phyloP scores from a whole-genome alignment of 768 basidiomycete species.

The Gymnopilus junonius region DNA sequence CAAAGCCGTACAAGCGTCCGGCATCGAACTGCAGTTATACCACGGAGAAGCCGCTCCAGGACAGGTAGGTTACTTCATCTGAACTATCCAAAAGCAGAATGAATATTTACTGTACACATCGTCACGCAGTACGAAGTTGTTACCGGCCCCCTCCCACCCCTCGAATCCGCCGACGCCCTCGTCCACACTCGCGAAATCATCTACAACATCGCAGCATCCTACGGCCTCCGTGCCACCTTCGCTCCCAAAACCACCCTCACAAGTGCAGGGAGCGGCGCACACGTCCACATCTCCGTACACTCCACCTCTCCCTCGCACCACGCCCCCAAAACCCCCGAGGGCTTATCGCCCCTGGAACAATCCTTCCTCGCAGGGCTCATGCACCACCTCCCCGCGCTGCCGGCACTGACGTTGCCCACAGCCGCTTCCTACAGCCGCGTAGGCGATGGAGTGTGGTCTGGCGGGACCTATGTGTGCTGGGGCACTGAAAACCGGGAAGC shows the following conservation, averaged over 20 bases:
- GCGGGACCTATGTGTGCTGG: slow-evolving; percentile 73
- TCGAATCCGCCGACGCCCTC: slow-evolving; percentile 70
- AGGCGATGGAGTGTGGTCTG: slow-evolving; percentile 67
- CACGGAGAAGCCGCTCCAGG: slow-evolving; percentile 76
- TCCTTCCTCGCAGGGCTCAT: slow-evolving; percentile 67
- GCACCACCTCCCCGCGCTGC: slow-evolving; percentile 57
- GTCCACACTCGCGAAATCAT: slow-evolving; percentile 72
- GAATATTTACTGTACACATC: too few species aligned
- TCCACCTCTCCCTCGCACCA: slow-evolving; percentile 22
- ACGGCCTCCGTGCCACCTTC: slow-evolving; percentile 71
- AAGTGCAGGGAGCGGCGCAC: slow-evolving; percentile 58
- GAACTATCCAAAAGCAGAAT: too few species aligned
- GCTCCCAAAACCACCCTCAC: slow-evolving; percentile 55
- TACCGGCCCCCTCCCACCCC: slow-evolving; percentile 66
- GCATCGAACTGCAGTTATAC: slow-evolving; percentile 67
- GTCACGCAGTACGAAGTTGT: slow-evolving; percentile 61
- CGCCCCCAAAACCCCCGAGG: slow-evolving; percentile 21
- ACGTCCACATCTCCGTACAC: slow-evolving; percentile 71
- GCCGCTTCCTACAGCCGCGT: slow-evolving; percentile 68
- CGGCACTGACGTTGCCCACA: slow-evolving; percentile 63
- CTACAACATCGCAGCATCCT: slow-evolving; percentile 62
- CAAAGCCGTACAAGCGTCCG: slow-evolving; percentile 48
- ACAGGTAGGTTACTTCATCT: slow-evolving; percentile 4
- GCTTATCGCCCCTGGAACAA: slow-evolving; percentile 50
- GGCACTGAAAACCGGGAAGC: slow-evolving; percentile 73